A percentile compares a stretch with the other conserved stretches of the same genome.
Evolutionary conservation across 2,329 filamentous ascomycete genomes (phyloP).

Genomic region (Leptographium procerum): DNA sequence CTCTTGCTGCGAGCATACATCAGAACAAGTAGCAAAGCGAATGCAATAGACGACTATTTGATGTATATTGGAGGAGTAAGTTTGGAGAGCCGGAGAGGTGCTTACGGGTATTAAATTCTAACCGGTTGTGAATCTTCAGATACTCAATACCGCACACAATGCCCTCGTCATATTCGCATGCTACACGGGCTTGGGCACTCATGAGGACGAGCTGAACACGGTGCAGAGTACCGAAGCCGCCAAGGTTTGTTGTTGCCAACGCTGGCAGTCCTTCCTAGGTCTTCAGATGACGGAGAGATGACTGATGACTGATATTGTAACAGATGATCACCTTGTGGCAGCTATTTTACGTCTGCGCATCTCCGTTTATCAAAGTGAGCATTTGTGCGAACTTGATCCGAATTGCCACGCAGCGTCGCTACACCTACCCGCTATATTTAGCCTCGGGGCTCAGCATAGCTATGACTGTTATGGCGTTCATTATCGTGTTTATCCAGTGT

Average conservation of each 20-base stretch:
- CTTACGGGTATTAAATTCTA: background rate
- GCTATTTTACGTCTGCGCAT: background rate
- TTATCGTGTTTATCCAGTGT: background rate
- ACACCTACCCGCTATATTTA: background rate
- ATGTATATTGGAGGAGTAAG: background rate
- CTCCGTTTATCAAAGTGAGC: background rate
- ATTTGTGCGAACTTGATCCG: background rate
- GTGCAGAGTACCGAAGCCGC: background rate
- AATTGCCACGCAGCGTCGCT: background rate
- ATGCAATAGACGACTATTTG: background rate
- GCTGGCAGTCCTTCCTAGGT: background rate
- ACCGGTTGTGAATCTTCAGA: background rate
- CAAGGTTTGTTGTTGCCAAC: background rate
- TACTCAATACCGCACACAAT: slow-evolving; percentile 1
- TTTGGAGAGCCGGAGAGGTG: background rate
- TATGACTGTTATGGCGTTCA: background rate
- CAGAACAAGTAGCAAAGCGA: background rate
- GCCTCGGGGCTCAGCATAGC: background rate
- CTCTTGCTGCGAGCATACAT: background rate
- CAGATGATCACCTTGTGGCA: background rate
- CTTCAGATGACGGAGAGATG: background rate
- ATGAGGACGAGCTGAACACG: background rate
- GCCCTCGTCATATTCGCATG: background rate
- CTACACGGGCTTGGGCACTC: background rate
- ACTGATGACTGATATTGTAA: background rate